These are phyloP conservation scores for Quercus ilex DNA, from an alignment of 306 rosid species.

Conservation along the genomic window DNA sequence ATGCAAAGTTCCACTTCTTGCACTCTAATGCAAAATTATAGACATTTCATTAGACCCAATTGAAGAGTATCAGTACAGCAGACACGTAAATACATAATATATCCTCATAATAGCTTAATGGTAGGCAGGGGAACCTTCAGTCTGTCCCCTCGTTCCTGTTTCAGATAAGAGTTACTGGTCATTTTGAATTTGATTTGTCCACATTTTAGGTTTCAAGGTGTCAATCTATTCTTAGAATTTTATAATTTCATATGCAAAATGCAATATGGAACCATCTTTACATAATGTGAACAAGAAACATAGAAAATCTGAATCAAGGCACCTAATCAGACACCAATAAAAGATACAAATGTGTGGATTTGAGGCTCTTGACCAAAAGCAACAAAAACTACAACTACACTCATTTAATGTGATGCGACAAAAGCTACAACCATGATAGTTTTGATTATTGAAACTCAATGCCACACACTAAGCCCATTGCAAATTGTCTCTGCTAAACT, in stretches of 20 bases:
- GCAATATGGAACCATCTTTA: neutral
- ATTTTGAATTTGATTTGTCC: neutral
- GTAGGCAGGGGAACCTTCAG: neutral
- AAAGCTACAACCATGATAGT: neutral
- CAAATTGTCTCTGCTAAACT: neutral
- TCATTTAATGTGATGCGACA: neutral
- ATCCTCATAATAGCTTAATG: neutral
- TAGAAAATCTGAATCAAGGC: neutral
- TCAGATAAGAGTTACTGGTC: neutral
- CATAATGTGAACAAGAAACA: neutral
- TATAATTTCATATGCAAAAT: neutral
- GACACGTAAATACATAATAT: neutral
- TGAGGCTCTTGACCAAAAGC: neutral
- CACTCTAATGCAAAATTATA: slow-evolving; percentile 44
- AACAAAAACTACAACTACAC: neutral
- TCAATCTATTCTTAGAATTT: neutral
- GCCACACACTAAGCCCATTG: neutral
- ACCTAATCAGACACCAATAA: neutral
- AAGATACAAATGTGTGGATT: no score
- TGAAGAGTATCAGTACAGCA: neutral
- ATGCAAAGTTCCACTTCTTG: slow-evolving; percentile 41
- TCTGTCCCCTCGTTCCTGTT: neutral
- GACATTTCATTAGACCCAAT: slow-evolving; percentile 4
- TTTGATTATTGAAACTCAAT: no score
- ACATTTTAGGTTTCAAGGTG: neutral